A percentile compares a stretch with the other conserved stretches of the same genome.
These are phyloP conservation scores for Chaetomiaceae sp. DNA, from an alignment of 2,329 filamentous ascomycete species.

Conservation along the genomic window DNA sequence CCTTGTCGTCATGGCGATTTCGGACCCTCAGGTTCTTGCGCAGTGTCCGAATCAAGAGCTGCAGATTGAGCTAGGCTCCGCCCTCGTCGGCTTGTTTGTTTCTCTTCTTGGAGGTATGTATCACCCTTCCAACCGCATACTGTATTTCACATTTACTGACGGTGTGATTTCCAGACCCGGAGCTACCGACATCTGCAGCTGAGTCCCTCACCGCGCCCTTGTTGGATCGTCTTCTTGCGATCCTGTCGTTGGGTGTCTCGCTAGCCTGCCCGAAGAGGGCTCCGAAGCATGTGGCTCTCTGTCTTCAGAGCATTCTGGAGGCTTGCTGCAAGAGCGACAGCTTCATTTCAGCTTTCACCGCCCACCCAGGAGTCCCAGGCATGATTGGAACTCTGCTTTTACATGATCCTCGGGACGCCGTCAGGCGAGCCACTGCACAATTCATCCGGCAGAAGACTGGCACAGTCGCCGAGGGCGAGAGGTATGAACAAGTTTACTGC, in stretches of 20 bases:
- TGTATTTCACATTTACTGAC: conserved; percentile 26
- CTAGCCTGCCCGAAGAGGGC: conserved; percentile 26
- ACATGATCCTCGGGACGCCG: conserved; percentile 32
- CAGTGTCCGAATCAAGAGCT: conserved; percentile 40
- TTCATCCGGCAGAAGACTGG: conserved; percentile 32
- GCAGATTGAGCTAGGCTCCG: conserved; percentile 46
- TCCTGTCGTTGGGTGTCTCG: conserved; percentile 26
- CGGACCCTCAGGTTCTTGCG: conserved; percentile 50
- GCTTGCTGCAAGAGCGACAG: conserved; percentile 35
- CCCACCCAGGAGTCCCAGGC: conserved; percentile 26
- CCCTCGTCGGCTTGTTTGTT: conserved; percentile 54
- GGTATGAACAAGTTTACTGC: not conserved
- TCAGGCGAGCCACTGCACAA: conserved; percentile 36
- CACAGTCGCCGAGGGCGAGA: conserved; percentile 14
- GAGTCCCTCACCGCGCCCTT: conserved; percentile 28
- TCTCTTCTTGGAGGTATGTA: conserved; percentile 49
- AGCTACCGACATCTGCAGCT: conserved; percentile 18
- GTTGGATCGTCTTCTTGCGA: conserved; percentile 31
- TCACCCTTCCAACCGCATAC: not conserved
- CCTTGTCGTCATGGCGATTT: conserved; percentile 57
- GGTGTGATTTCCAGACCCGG: conserved; percentile 24
- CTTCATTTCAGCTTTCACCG: conserved; percentile 39
- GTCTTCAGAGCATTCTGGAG: conserved; percentile 39
- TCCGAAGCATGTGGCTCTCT: conserved; percentile 32
- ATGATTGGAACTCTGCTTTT: conserved; percentile 37